phyloP scores from a whole-genome alignment of 2,329 filamentous ascomycete species.

The Graphium sp. region DNA sequence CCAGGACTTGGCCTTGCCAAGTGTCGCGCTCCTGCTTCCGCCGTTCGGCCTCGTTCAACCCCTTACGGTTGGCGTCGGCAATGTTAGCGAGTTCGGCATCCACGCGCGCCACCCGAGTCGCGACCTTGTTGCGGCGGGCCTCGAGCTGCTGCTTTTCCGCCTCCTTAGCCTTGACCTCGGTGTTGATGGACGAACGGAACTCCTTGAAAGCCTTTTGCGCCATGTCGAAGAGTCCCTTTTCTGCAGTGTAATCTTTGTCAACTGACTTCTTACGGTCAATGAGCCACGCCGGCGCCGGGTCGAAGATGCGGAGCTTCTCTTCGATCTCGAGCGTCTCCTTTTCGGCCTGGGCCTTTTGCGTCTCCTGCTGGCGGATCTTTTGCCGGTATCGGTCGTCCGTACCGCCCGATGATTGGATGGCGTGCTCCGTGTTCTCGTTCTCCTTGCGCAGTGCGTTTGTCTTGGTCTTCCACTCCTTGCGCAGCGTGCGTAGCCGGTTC shows the following conservation, averaged over 20 bases:
- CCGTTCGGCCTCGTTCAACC: constrained; percentile 45
- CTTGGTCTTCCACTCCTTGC: constrained; percentile 59
- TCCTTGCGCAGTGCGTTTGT: constrained; percentile 54
- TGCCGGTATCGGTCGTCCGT: constrained; percentile 62
- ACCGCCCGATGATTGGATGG: constrained; percentile 51
- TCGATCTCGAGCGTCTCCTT: constrained; percentile 36
- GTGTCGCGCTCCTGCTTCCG: constrained; percentile 30
- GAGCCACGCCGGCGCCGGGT: constrained; percentile 46
- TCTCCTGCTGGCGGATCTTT: constrained; percentile 58
- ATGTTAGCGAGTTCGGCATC: constrained; percentile 57
- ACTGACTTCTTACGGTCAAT: constrained; percentile 35
- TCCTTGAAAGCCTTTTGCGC: constrained; percentile 35
- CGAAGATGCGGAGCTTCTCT: constrained; percentile 40
- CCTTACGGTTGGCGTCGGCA: constrained; percentile 48
- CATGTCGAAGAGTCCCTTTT: constrained; percentile 43
- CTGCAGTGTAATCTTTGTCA: constrained; percentile 33
- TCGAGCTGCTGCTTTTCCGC: constrained; percentile 46
- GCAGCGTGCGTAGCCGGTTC: constrained; percentile 49
- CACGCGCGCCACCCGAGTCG: constrained; percentile 53
- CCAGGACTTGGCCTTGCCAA: constrained; percentile 27
- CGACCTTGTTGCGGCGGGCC: constrained; percentile 57
- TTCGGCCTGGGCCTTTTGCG: constrained; percentile 51
- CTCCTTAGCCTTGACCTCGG: constrained; percentile 43
- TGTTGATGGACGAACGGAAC: constrained; percentile 44
- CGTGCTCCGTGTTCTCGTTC: constrained; percentile 50